A percentile compares a stretch with the other conserved stretches of the same genome.
Evolutionary conservation across 441 rosid species (phyloP).

Genomic region (Omphalea diandra): DNA sequence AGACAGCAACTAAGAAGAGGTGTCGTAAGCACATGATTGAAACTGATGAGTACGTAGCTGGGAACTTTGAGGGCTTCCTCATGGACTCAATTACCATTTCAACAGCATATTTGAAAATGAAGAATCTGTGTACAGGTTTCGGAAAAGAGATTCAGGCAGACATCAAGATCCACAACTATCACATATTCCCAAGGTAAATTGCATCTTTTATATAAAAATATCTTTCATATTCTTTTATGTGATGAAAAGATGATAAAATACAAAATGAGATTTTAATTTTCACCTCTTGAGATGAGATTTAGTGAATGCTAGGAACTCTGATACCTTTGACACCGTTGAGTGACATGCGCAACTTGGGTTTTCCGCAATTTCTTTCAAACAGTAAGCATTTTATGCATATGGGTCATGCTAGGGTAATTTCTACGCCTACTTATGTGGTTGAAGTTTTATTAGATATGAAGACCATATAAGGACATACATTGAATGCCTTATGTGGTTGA

Average conservation of each 20-base stretch:
- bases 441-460: too few species aligned
- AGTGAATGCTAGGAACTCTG: too few species aligned
- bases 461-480: too few species aligned
- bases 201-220: too few species aligned
- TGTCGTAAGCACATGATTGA: conserved; percentile 83
- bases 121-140: conserved; percentile 61
- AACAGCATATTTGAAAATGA: conserved; percentile 88
- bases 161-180: conserved; percentile 85
- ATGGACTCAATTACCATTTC: conserved; percentile 77
- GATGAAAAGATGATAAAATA: background rate
- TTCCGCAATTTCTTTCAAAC: too few species aligned
- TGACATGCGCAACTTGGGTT: too few species aligned
- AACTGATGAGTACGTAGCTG: conserved; percentile 82
- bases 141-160: conserved; percentile 77
- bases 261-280: background rate
- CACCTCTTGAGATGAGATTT: too few species aligned
- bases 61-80: conserved; percentile 71
- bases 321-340: too few species aligned
- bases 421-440: too few species aligned
- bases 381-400: too few species aligned
- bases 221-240: conserved; percentile 2
- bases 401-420: too few species aligned
- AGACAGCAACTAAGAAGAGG: conserved; percentile 87
- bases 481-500: too few species aligned
- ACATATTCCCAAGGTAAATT: conserved; percentile 84